Conservation (phyloP, 768 basidiomycete genomes). For the Kwoniella europaea region DNA sequence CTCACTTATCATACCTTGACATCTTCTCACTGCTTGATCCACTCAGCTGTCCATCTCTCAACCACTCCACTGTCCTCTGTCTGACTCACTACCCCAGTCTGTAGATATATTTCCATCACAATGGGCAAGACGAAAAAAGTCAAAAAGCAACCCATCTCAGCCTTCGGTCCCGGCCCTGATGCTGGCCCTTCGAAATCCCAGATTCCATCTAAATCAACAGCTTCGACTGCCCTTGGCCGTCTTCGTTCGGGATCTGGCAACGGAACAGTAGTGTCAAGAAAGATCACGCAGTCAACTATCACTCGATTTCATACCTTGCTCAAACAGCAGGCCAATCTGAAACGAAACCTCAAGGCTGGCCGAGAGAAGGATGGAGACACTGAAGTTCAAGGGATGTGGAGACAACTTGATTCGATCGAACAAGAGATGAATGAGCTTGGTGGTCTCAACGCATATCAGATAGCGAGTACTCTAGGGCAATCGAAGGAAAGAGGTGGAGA, state of each 20-base stretch:
- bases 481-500: slow-evolving; percentile 82
- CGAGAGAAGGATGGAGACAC: slow-evolving; percentile 28
- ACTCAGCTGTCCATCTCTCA: no score
- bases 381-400: slow-evolving; percentile 22
- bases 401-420: slow-evolving; percentile 62
- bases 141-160: slow-evolving; percentile 25
- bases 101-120: not conserved
- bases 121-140: slow-evolving; percentile 14
- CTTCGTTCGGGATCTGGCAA: not conserved
- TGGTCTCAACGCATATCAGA: slow-evolving; percentile 79
- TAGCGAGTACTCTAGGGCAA: slow-evolving; percentile 81
- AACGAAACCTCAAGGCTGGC: slow-evolving; percentile 40
- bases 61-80: no score
- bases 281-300: slow-evolving; percentile 73
- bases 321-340: slow-evolving; percentile 69
- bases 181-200: not conserved
- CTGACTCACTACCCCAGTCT: no score
- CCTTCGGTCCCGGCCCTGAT: not conserved
- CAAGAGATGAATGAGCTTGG: slow-evolving; percentile 72
- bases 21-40: no score
- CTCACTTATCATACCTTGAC: no score
- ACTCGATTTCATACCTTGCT: slow-evolving; percentile 79
- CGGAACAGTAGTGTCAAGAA: slow-evolving; percentile 28
- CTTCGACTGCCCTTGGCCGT: not conserved
- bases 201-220: not conserved